phyloP scores from a whole-genome alignment of 176 grass and related monocot genomes.

The Calamus simplicifolius region DNA sequence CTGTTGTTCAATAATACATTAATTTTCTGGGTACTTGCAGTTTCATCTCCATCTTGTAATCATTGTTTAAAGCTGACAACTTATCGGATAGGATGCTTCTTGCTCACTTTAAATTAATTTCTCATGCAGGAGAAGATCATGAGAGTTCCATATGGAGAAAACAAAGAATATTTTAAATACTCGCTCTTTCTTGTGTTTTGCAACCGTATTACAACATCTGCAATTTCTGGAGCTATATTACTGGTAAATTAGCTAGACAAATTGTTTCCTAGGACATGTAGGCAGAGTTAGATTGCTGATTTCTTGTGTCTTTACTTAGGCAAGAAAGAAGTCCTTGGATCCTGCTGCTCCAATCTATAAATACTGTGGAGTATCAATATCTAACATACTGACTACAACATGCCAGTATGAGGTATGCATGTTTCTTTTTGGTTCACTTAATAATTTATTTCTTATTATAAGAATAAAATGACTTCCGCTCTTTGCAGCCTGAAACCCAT shows the following conservation, averaged over 20 bases:
- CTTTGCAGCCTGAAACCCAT: too few relatives aligned
- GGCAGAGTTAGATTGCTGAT: slow-evolving; percentile 15
- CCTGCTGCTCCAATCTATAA: slow-evolving; percentile 81
- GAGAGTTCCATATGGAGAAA: slow-evolving; percentile 79
- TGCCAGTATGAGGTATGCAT: slow-evolving; percentile 86
- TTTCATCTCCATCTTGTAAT: too few relatives aligned
- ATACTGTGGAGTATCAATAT: slow-evolving; percentile 67
- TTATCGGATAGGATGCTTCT: too few relatives aligned
- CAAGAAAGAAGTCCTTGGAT: slow-evolving; percentile 70
- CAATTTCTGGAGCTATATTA: slow-evolving; percentile 62
- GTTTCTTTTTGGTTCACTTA: too few relatives aligned
- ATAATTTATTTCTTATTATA: too few relatives aligned
- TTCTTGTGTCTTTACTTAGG: slow-evolving; percentile 27
- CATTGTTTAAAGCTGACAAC: too few relatives aligned
- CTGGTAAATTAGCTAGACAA: slow-evolving; percentile 27
- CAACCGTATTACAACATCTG: slow-evolving; percentile 74
- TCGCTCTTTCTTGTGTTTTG: slow-evolving; percentile 96
- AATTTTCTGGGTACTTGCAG: too few relatives aligned
- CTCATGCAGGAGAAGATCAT: slow-evolving; percentile 87
- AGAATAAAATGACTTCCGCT: too few relatives aligned
- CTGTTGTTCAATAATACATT: too few relatives aligned
- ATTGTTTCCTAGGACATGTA: neutral
- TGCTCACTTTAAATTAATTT: neutral
- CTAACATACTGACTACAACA: slow-evolving; percentile 95
- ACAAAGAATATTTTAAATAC: slow-evolving; percentile 94